Conservation (phyloP, 805 yeast genomes). For the Starmerella potacharoeniae region DNA sequence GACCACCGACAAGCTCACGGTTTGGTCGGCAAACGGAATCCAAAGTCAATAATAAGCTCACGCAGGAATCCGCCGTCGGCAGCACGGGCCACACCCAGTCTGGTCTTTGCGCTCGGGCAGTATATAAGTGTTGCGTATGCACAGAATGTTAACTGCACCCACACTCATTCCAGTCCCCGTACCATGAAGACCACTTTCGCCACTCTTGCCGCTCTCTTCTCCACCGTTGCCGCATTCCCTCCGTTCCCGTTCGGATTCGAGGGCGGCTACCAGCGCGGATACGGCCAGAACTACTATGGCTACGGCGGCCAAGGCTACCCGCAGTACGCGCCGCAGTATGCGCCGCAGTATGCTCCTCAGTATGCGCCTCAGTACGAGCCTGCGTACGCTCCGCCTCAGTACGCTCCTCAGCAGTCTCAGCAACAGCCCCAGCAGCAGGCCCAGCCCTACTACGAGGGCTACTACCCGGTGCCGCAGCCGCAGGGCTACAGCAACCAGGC, state of each 20-base stretch:
- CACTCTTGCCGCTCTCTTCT: not conserved
- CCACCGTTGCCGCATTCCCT: not conserved
- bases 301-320: conserved; percentile 2
- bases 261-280: not conserved
- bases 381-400: not conserved
- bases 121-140: not conserved
- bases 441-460: not conserved
- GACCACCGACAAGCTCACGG: not conserved
- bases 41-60: not conserved
- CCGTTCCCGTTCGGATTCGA: not conserved
- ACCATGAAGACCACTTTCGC: not conserved
- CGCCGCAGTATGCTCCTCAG: conserved; percentile 1
- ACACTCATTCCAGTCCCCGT: not conserved
- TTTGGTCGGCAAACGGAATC: not conserved
- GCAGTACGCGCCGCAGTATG: conserved; percentile 1
- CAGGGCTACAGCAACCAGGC: conserved; percentile 2
- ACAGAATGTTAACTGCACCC: not conserved
- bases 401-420: not conserved
- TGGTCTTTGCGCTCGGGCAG: no score
- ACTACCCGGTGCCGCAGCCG: conserved; percentile 4
- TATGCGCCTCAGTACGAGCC: not conserved
- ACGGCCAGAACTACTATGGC: not conserved
- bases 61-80: not conserved
- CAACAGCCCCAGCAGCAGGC: not conserved
- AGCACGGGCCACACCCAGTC: no score